A percentile compares a stretch with the other conserved stretches of the same genome.
phyloP scores from a whole-genome alignment of 257 asterid species.

The Primulina eburnea region DNA sequence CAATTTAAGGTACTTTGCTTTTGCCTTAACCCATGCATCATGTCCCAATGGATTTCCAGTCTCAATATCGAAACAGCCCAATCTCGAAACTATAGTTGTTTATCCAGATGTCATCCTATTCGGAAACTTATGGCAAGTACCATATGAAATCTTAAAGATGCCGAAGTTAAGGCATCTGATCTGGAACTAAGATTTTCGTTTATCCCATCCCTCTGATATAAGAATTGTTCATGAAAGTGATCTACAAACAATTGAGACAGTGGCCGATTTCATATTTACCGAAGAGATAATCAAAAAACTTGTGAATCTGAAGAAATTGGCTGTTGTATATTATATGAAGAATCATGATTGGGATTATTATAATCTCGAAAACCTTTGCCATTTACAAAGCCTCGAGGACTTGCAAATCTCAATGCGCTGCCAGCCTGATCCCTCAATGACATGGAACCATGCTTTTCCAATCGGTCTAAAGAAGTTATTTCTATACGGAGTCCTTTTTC shows the following conservation, averaged over 20 bases:
- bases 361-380: background rate
- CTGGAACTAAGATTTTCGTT: too few species aligned
- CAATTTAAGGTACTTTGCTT: background rate
- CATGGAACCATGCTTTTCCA: too few species aligned
- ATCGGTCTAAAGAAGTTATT: too few species aligned
- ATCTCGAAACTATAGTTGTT: background rate
- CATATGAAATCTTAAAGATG: background rate
- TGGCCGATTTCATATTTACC: background rate
- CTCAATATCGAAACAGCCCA: background rate
- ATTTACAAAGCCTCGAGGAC: background rate
- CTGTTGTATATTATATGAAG: accelerated
- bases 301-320: background rate
- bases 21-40: background rate
- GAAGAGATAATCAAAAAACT: background rate
- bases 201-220: background rate
- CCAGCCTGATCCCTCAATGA: too few species aligned
- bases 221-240: background rate
- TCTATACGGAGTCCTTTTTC: too few species aligned
- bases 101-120: too few species aligned
- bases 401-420: too few species aligned
- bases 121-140: too few species aligned
- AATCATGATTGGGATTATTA: too few species aligned
- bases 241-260: background rate
- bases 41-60: background rate
- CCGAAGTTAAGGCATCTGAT: background rate